These are phyloP conservation scores for Talaromyces sp. DNA, from an alignment of 2,329 filamentous ascomycete species.

Conservation along the genomic window DNA sequence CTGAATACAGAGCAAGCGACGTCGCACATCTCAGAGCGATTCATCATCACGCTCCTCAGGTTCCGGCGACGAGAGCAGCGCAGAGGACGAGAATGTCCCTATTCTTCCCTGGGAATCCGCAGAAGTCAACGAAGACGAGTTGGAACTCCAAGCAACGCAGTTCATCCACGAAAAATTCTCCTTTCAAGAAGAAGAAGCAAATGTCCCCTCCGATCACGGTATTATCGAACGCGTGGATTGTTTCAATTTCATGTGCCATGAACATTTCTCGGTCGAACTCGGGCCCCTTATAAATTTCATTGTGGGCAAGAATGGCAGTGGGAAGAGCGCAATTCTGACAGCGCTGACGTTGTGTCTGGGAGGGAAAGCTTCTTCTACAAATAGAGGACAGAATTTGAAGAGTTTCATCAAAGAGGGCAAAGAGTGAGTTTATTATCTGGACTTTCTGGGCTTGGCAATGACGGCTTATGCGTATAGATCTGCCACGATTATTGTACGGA, in stretches of 20 bases:
- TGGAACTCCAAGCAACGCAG: slow-evolving; percentile 60
- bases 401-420: slow-evolving; percentile 84
- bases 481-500: slow-evolving; percentile 67
- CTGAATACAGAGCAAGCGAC: slow-evolving; percentile 8
- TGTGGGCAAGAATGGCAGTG: slow-evolving; percentile 93
- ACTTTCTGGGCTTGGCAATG: slow-evolving; percentile 7
- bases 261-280: slow-evolving; percentile 72
- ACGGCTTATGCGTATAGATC: slow-evolving; percentile 25
- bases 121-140: slow-evolving; percentile 27
- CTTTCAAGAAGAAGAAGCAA: slow-evolving; percentile 52
- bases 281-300: slow-evolving; percentile 97
- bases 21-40: slow-evolving; percentile 6
- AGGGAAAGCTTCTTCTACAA: slow-evolving; percentile 86
- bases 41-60: neutral
- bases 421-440: slow-evolving; percentile 49
- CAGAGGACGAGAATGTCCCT: neutral
- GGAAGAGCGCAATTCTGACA: slow-evolving; percentile 92
- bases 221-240: slow-evolving; percentile 85
- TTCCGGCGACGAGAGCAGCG: neutral
- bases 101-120: neutral
- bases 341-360: slow-evolving; percentile 92
- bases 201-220: slow-evolving; percentile 71
- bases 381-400: slow-evolving; percentile 83
- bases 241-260: slow-evolving; percentile 95
- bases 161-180: slow-evolving; percentile 49